Evolutionary conservation across 305 asterid genomes (phyloP), one percentile per base, ranked within the genome.

Genomic region (Solanum hybrid): DNA sequence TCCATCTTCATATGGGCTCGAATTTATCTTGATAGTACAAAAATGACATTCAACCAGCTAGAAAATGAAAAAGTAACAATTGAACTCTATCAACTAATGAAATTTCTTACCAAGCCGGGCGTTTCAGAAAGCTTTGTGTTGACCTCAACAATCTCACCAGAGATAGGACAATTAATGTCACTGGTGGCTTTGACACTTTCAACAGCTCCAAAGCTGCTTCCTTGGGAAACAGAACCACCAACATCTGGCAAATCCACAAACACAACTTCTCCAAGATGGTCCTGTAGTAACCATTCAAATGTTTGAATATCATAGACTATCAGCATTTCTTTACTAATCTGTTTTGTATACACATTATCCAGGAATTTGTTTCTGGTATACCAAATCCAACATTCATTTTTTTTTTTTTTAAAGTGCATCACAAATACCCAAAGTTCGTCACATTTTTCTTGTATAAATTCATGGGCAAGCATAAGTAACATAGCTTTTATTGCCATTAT

Each of bases 161-260:
- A 96, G 88, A 97, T 95, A 11, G 99, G 99, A 79, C 98, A 95
- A 92, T 95, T 94, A 35, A 97, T 38, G 13, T 95, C 99, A 87
- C 99, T 97, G 3, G 98, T 94, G 87, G 98, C 99, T 91, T 97
- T 97, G 8, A 97, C 99, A 94, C 99, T 97, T 92, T 97, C 99
- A 4, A 96, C 99, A 26, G 94, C 95, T 64, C 98, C 98, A 51
- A 97, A 96, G 73, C 94, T 84, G 27, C 34, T 86, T 19, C 95
- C 96, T 69, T 92, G 92, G 3, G 91, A 56, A 86, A 94, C 98
- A 26, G 92, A 22, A 78, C 91, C 94, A 14, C 98, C 98, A 3
- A 89, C 38, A 8, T 95, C 98, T 24, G 99, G 99, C 87, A 97
- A 90, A 89, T 97, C 99, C 91, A 97, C 98, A 89, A 93, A 96